phyloP scores from a whole-genome alignment of 108 stramenopile species.

The Skeletonema potamos region DNA sequence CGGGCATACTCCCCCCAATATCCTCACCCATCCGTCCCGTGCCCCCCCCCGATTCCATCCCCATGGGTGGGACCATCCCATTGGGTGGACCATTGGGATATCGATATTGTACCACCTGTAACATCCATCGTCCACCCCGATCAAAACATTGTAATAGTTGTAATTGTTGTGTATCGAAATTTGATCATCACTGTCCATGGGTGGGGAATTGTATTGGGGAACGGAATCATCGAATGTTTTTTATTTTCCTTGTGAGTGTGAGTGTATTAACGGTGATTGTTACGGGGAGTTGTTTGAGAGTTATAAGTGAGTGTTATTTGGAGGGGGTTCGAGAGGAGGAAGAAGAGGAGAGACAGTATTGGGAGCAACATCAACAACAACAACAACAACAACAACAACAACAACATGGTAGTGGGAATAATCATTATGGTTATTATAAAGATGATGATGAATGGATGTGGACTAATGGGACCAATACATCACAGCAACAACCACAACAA shows the following conservation, averaged over 20 bases:
- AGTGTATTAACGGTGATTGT: slow-evolving; percentile 56
- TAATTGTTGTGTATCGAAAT: slow-evolving; percentile 89
- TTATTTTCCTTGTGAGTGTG: slow-evolving; percentile 72
- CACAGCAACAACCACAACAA: neutral
- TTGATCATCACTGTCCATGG: slow-evolving; percentile 94
- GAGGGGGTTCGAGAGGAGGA: slow-evolving; percentile 22
- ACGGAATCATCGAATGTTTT: slow-evolving; percentile 88
- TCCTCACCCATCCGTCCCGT: slow-evolving; percentile 71
- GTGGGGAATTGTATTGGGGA: slow-evolving; percentile 95
- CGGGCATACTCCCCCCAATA: slow-evolving; percentile 78
- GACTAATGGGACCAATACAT: neutral
- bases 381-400: neutral
- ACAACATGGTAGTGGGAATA: neutral
- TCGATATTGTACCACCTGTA: slow-evolving; percentile 87
- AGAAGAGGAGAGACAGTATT: neutral
- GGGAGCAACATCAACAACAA: neutral
- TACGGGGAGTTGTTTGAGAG: slow-evolving; percentile 44
- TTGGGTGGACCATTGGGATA: slow-evolving; percentile 79
- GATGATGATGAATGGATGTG: neutral
- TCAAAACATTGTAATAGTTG: slow-evolving; percentile 95
- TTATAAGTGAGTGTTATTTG: slow-evolving; percentile 48
- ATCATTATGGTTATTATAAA: neutral
- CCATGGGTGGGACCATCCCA: slow-evolving; percentile 45
- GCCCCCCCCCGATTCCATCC: slow-evolving; percentile 44
- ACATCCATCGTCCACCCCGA: slow-evolving; percentile 86